Evolutionary conservation across 2,329 filamentous ascomycete species (phyloP), one percentile per base, ranked within the genome.

Genomic region (Cadophora sp.): DNA sequence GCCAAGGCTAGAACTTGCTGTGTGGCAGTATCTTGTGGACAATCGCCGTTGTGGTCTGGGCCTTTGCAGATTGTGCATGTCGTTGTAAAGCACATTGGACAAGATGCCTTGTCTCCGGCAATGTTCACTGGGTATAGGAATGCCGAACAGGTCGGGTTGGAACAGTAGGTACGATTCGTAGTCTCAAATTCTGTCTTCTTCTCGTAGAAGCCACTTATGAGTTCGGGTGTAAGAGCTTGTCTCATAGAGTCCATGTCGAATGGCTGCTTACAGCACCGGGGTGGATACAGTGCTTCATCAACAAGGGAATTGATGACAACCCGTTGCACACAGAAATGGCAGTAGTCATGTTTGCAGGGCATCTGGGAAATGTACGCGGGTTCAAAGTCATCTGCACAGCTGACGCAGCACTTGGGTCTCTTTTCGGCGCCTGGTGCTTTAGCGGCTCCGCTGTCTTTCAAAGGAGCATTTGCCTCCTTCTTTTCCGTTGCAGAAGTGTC

Each of bases 31-130:
- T 88, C 84, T 0, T 81, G 34, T 0, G 82, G 81, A 67, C 86
- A 89, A 14, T 85, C 81, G 0, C 78, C 80, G 0, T 58, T 11
- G 67, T 89, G 86, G 0, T 76, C 71, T 1, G 68, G 65, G 0
- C 67, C 74, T 71, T 88, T 88, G 80, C 87, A 89, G 0, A 74
- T 73, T 0, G 68, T 73, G 70, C 87, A 89, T 0, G 86, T 89
- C 1, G 43, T 73, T 0, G 48, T 66, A 0, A 50, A 1, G 68
- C 87, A 89, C 0, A 71, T 22, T 0, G 69, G 65, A 51, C 86
- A 89, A 0, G 63, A 76, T 0, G 77, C 85, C 56, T 43, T 58
- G 6, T 64, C 62, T 22, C 29, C 51, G 2, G 16, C 7, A 43
- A 84, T 80, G 1, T 69, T 71, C 1, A 63, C 24, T 0, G 75